Percentiles rank a stretch among this genome's conserved stretches.
Conservation (phyloP, 2,329 filamentous ascomycete species). For the Neophaeococcomyces aloes region DNA sequence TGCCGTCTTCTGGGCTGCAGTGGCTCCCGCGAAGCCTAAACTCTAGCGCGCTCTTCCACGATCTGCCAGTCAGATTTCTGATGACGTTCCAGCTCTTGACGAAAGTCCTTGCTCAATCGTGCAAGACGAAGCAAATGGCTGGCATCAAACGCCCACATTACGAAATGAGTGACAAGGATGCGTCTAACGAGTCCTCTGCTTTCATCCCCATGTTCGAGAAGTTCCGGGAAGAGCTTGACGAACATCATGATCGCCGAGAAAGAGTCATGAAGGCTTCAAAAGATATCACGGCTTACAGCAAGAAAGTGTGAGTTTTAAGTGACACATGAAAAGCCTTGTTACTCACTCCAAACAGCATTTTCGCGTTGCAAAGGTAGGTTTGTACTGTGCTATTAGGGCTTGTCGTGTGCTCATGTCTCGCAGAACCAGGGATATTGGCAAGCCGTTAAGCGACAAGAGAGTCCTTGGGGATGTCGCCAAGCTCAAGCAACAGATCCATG, state of each 20-base stretch:
- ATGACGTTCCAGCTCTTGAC: background rate
- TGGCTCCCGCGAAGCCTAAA: background rate
- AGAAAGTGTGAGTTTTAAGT: conserved; percentile 67
- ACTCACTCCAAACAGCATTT: conserved; percentile 50
- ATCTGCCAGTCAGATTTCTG: too few relatives aligned
- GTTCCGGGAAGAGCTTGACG: conserved; percentile 80
- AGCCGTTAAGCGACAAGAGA: conserved; percentile 5
- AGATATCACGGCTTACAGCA: conserved; percentile 87
- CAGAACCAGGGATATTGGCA: conserved; percentile 4
- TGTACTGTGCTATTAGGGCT: background rate
- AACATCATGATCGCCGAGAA: conserved; percentile 88
- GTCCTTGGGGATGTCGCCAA: conserved; percentile 36
- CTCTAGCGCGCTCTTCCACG: background rate
- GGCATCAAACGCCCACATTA: conserved; percentile 17
- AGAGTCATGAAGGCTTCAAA: conserved; percentile 80
- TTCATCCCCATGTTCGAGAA: conserved; percentile 65
- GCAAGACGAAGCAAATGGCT: conserved; percentile 13
- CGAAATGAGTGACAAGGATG: conserved; percentile 13
- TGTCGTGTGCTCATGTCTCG: background rate
- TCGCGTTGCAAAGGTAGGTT: conserved; percentile 65
- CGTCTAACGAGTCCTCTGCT: conserved; percentile 28
- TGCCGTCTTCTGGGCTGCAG: background rate
- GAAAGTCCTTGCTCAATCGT: background rate
- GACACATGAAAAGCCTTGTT: conserved; percentile 19
- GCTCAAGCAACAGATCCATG: conserved; percentile 61